Percentiles rank a stretch among this genome's conserved stretches.
These are phyloP conservation scores for Medicago ruthenica DNA, from an alignment of 306 rosid species.

Conservation along the genomic window DNA sequence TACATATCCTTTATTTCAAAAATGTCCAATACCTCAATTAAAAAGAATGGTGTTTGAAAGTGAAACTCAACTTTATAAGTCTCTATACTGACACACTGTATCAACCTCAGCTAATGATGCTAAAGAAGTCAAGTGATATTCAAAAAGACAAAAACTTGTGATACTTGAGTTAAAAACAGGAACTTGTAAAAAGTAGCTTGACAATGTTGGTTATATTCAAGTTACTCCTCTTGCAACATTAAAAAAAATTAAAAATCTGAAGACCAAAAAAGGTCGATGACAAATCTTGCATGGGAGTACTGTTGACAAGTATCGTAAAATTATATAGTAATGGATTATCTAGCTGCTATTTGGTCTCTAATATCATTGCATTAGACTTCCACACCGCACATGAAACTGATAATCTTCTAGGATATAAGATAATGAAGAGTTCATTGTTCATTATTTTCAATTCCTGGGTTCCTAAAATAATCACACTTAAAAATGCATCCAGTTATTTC, in stretches of 20 bases:
- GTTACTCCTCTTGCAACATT: not conserved
- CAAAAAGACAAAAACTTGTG: not conserved
- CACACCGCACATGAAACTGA: not conserved
- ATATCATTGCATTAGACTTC: not conserved
- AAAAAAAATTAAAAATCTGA: not conserved
- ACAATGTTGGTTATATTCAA: not conserved
- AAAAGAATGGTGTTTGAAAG: not conserved
- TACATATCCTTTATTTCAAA: not conserved
- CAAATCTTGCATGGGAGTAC: not conserved
- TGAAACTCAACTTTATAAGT: not conserved
- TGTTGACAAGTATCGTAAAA: not conserved
- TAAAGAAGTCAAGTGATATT: constrained; percentile 1
- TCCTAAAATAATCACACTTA: not conserved
- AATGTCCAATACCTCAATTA: not conserved
- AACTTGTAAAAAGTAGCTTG: not conserved
- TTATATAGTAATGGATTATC: not conserved
- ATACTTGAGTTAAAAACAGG: not conserved
- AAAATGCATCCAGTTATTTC: constrained; percentile 1
- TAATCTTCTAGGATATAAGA: too few species aligned
- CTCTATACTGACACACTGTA: not conserved
- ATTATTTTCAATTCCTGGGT: too few species aligned
- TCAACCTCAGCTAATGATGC: not conserved
- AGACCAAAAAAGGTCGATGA: not conserved
- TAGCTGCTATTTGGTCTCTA: not conserved
- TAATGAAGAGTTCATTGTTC: too few species aligned